Percentiles rank a stretch among this genome's conserved stretches.
phyloP scores from a whole-genome alignment of 495 filamentous ascomycete genomes.

The Talaromyces adpressus region DNA sequence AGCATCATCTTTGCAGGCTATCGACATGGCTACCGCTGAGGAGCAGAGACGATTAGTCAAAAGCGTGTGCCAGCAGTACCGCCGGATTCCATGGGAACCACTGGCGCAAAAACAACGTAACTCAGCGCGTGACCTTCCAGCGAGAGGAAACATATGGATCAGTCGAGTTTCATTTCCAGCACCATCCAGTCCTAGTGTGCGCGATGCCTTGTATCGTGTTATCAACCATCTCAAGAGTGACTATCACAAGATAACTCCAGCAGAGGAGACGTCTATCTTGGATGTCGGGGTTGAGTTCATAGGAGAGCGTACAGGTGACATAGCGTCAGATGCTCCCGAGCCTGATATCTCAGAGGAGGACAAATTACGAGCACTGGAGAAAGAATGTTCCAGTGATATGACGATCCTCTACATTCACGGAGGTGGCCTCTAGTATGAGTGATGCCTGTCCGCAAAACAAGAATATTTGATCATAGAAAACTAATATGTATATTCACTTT shows the following conservation, averaged over 20 bases:
- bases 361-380: slow-evolving; percentile 4
- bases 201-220: slow-evolving; percentile 4
- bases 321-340: slow-evolving; percentile 1
- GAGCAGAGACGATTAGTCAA: too few relatives aligned
- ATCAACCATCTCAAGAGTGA: slow-evolving; percentile 3
- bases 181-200: neutral
- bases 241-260: neutral
- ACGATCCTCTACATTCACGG: slow-evolving; percentile 16
- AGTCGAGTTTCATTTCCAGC: neutral
- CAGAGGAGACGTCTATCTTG: slow-evolving; percentile 2
- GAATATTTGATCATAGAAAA: neutral
- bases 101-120: neutral
- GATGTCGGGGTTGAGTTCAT: slow-evolving; percentile 5
- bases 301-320: neutral
- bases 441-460: neutral
- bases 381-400: slow-evolving; percentile 9
- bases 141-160: neutral
- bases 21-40: too few relatives aligned
- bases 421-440: slow-evolving; percentile 14
- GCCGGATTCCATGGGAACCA: neutral
- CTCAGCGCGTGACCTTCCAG: neutral
- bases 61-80: too few relatives aligned
- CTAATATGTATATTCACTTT: neutral
- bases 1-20: too few relatives aligned
- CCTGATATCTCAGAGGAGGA: slow-evolving; percentile 1